Percentiles rank a stretch among this genome's conserved stretches.
Evolutionary conservation across 148 eudicot species (phyloP).

Genomic region (Heliosperma pusillum): DNA sequence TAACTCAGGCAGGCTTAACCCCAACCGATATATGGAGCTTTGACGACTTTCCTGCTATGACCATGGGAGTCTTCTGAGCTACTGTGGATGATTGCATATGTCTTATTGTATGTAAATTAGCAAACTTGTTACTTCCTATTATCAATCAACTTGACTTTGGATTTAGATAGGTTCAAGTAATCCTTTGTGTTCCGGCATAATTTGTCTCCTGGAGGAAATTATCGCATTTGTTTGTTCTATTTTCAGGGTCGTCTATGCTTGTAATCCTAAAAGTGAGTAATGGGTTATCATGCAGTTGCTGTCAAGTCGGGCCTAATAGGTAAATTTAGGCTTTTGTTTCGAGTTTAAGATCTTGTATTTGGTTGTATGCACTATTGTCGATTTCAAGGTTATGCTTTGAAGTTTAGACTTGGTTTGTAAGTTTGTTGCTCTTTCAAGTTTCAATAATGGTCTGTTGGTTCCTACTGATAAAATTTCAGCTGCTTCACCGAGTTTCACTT

Average conservation of each 20-base stretch:
- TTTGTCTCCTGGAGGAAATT: neutral
- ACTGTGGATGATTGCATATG: slow-evolving; percentile 14
- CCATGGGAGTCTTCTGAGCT: slow-evolving; percentile 46
- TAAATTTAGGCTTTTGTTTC: slow-evolving; percentile 27
- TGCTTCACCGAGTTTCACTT: neutral
- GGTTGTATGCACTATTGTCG: slow-evolving; percentile 35
- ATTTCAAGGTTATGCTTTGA: slow-evolving; percentile 12
- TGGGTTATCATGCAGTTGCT: slow-evolving; percentile 29
- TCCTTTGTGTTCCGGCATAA: slow-evolving; percentile 11
- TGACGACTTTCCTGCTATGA: slow-evolving; percentile 47
- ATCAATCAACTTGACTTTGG: neutral
- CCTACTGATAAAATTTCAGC: too few relatives aligned
- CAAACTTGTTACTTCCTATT: slow-evolving; percentile 42
- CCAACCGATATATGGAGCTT: slow-evolving; percentile 64
- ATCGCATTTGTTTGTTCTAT: slow-evolving; percentile 19
- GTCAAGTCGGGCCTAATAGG: slow-evolving; percentile 36
- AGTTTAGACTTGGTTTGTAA: neutral
- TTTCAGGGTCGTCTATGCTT: slow-evolving; percentile 38
- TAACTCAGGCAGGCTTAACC: slow-evolving; percentile 40
- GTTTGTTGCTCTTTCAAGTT: too few relatives aligned
- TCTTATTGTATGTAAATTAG: slow-evolving; percentile 47
- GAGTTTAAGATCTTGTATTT: slow-evolving; percentile 15
- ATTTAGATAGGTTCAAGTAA: slow-evolving; percentile 2
- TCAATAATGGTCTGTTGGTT: neutral
- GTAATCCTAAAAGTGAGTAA: slow-evolving; percentile 24